phyloP scores from a whole-genome alignment of 2,329 filamentous ascomycete species.

The Magnaporthiopsis rhizophila region DNA sequence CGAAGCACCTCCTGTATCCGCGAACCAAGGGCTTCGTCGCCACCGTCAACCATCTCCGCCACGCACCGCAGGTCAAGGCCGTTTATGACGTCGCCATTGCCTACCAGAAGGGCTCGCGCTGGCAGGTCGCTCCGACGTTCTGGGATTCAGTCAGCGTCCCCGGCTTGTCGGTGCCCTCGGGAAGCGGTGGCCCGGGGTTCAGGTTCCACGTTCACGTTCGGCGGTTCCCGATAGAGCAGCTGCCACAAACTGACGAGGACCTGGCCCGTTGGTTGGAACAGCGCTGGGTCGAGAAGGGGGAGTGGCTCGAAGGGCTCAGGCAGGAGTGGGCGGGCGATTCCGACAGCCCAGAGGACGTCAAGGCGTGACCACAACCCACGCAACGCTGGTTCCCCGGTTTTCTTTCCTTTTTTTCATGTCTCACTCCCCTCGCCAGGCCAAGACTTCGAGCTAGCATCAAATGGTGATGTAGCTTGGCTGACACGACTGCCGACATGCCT shows the following conservation, averaged over 20 bases:
- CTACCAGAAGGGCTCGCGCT: slow-evolving; percentile 34
- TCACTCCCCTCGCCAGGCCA: background rate
- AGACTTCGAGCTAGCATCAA: background rate
- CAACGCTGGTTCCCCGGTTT: slow-evolving; percentile 9
- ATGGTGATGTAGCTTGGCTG: background rate
- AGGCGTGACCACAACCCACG: slow-evolving; percentile 7
- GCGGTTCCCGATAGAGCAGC: slow-evolving; percentile 38
- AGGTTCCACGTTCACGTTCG: slow-evolving; percentile 43
- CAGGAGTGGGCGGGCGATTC: slow-evolving; percentile 27
- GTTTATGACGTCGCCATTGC: slow-evolving; percentile 49
- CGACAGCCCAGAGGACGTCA: background rate
- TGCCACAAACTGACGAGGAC: slow-evolving; percentile 38
- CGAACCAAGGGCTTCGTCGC: slow-evolving; percentile 54
- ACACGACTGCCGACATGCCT: background rate
- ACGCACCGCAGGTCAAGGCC: slow-evolving; percentile 41
- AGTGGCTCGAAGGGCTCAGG: slow-evolving; percentile 38
- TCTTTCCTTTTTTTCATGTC: background rate
- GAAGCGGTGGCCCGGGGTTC: slow-evolving; percentile 25
- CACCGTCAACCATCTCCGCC: slow-evolving; percentile 46
- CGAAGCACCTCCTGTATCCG: slow-evolving; percentile 51
- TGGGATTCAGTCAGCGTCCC: slow-evolving; percentile 42
- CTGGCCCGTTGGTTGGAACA: slow-evolving; percentile 45
- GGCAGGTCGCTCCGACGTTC: slow-evolving; percentile 38
- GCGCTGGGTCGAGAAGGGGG: slow-evolving; percentile 44
- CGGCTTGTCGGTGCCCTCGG: slow-evolving; percentile 22